Evolutionary conservation across 768 basidiomycete genomes (phyloP), one percentile per base, ranked within the genome.

Genomic region (Russula brevipes): DNA sequence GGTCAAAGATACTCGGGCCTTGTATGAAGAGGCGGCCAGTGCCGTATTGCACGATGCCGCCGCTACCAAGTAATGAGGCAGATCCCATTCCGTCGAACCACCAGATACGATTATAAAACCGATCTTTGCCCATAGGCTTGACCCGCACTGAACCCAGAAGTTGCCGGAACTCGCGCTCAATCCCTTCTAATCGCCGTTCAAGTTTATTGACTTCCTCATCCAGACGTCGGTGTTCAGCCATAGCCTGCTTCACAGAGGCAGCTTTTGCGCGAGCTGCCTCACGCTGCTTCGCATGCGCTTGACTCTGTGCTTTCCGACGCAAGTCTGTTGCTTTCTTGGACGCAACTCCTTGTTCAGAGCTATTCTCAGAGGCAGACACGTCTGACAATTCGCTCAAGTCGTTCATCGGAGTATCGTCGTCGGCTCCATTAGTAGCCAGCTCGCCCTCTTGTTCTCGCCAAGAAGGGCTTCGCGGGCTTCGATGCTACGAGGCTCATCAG

Each of bases 31-130:
- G 71, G 57, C 96, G 79, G 5, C 94, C 97, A 19, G 94, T 87
- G 10, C 94, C 93, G 70, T 92, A 96, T 72, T 88, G 82, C 35
- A 88, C 82, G 35, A 85, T 82, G 4, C 89, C 90, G 16, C 90
- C 90, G 66, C 84, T 86, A 45, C 86, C 88, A 61, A 93, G 78
- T 57, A 96, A 75, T 50, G 88, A 86, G 52, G 86, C 87, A 5
- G 87, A 86, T 7, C 96, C 96, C 81, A 94, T 83, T 10, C 96
- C 96, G 74, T 99, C 96, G 72, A 98, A 92, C 96, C 96, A 99
- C 96, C 96, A 99, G 63, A 97, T 80, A 38, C 91, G 85, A 72
- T 97, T 96, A 71, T 91, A 89, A 75, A 98, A 99, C 57, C 97
- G 82, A 72, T 99, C 97, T 66, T 83, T 82, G 14, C 97, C 97